Base-by-base conservation (phyloP, 2,329 filamentous ascomycete species). In the Fusarium agapanthi region DNA sequence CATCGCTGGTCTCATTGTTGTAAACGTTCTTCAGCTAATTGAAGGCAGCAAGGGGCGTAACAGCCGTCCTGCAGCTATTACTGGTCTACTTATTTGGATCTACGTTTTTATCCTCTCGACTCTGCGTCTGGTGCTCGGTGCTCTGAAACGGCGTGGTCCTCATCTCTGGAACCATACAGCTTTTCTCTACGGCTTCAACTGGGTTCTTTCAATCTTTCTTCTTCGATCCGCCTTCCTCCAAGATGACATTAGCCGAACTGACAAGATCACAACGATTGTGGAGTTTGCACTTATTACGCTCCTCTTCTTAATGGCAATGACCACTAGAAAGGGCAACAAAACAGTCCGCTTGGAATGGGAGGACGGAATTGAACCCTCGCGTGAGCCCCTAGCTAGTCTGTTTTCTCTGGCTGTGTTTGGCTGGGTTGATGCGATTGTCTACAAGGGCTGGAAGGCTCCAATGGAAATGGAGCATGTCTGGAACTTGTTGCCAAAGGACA, bases 91-190 rank as follows among this genome's bases (percentile, higher is more conserved):
- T 16, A 90, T 90, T 35, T 98, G 96, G 95, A 82, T 89, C 58
- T 99, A 98, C 80, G 89, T 95, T 43, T 85, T 95, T 34, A 82
- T 91, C 22, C 87, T 99, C 65, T 91, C 91, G 20, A 88, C 90
- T 26, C 83, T 95, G 47, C 91, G 96, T 38, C 84, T 98, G 77
- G 91, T 83, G 83, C 89, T 86, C 82, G 91, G 81, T 81, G 90
- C 84, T 83, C 89, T 83, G 77, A 89, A 86, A 86, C 94, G 84
- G 88, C 88, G 81, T 81, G 80, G 96, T 20, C 91, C 92, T 14
- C 87, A 88, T 65, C 84, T 98, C 14, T 99, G 96, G 96, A 95
- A 95, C 79, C 96, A 99, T 82, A 98, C 96, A 0, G 93, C 94
- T 26, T 84, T 88, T 71, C 90, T 99, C 60, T 99, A 99, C 81